A percentile compares a stretch with the other conserved stretches of the same genome.
Conservation (phyloP, 164 flowering plant species). For the Aristolochia californica region DNA sequence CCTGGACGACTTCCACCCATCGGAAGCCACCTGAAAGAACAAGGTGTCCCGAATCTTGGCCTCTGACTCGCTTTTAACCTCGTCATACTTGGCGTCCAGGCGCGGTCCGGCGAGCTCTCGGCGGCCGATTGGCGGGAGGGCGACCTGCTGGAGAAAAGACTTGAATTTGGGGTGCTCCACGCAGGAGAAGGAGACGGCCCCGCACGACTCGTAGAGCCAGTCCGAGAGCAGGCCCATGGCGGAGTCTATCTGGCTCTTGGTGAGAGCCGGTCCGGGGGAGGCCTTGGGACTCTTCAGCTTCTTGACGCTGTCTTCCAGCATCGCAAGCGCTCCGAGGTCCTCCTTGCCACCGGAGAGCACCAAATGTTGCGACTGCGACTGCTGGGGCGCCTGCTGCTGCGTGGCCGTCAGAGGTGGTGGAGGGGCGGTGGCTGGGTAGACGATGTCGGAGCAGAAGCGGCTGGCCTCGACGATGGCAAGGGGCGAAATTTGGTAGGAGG, state of each 20-base stretch:
- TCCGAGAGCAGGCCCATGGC: conserved; percentile 68
- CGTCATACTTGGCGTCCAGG: conserved; percentile 61
- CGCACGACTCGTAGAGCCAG: conserved; percentile 91
- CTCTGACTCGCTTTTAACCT: conserved; percentile 57
- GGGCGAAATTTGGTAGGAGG: conserved; percentile 30
- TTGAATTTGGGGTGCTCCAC: conserved; percentile 86
- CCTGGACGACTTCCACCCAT: conserved; percentile 58
- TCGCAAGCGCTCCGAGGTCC: conserved; percentile 81
- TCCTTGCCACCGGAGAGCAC: conserved; percentile 90
- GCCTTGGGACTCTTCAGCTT: conserved; percentile 85
- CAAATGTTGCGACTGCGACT: conserved; percentile 47
- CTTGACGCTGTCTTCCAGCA: conserved; percentile 94
- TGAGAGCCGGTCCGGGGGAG: conserved; percentile 57
- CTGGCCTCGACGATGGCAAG: conserved; percentile 54
- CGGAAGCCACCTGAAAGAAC: conserved; percentile 80
- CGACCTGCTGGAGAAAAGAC: conserved; percentile 75
- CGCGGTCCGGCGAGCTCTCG: conserved; percentile 50
- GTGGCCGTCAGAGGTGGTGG: neutral
- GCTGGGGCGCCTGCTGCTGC: too few species aligned
- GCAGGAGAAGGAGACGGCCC: conserved; percentile 74
- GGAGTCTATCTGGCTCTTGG: conserved; percentile 51
- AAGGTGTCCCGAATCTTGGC: conserved; percentile 70
- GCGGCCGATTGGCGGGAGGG: conserved; percentile 51
- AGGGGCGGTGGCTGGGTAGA: conserved; percentile 19
- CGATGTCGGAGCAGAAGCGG: conserved; percentile 25